Evolutionary conservation across 2,329 filamentous ascomycete genomes (phyloP), one percentile per base, ranked within the genome.

Genomic region (Diatrype stigma): DNA sequence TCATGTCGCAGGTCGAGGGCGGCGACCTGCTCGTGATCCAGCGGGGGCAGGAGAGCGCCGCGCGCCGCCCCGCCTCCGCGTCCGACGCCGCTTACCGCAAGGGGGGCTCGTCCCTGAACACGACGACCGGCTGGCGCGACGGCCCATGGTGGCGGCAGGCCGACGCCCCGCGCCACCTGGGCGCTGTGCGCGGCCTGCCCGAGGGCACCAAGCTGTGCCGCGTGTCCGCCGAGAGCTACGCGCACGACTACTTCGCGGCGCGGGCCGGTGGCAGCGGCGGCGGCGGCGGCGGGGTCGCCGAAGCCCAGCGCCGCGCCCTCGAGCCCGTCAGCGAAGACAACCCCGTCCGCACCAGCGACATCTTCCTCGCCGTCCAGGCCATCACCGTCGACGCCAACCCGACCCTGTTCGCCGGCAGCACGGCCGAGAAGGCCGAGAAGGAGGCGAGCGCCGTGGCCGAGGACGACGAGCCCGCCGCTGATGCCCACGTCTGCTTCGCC

Each of bases 1-100:
- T 99, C 63, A 99, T 99, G 94, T 83, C 91, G n/a, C 94, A 99
- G 73, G 94, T 99, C 44, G 94, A 99, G 72, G 94, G 94, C 57
- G 94, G 94, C 50, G 94, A 97, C 63, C 79, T 99, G 17, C 80
- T 97, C 49, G 94, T 99, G 50, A 85, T 97, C 54, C 94, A 99
- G 72, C 89, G 92, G 35, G 94, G 94, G 19, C 88, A 90, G 54
- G 94, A 97, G 71, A 89, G 86, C 46, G 82, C 85, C 45, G 84
- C 83, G 28, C 85, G 85, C 44, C 82, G 85, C 42, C 79, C 80
- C 40, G 83, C 84, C 46, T 78, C 76, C 52, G 79, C 78, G 37
- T 80, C 34, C 2, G 77, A 87, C 45, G 78, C 76, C 52, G 78
- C 78, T 37, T 80, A 65, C 51, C 67, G 79, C 61, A 72, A 72